phyloP scores from a whole-genome alignment of 129 eudicot genomes.

The Ambrosia artemisiifolia region DNA sequence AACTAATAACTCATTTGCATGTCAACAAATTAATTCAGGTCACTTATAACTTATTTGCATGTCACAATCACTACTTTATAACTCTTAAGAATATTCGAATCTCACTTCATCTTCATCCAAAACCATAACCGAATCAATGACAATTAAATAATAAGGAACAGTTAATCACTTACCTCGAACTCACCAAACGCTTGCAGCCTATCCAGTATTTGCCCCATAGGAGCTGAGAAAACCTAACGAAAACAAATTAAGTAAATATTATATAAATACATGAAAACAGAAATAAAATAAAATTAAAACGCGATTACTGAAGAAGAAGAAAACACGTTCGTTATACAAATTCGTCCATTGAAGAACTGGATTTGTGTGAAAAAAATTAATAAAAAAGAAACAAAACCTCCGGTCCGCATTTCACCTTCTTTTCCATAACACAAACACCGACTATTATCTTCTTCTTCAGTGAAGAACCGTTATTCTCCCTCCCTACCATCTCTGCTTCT shows the following conservation, averaged over 20 bases:
- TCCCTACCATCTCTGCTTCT: conserved; percentile 23
- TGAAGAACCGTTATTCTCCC: neutral
- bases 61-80: conserved; percentile 26
- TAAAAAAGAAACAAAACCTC: conserved; percentile 68
- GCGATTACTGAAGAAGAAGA: neutral
- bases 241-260: conserved; percentile 4
- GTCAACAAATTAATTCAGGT: too few species aligned
- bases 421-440: conserved; percentile 99
- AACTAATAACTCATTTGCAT: conserved; percentile 11
- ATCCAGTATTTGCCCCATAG: conserved; percentile 88
- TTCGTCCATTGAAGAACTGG: conserved; percentile 23
- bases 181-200: conserved; percentile 87
- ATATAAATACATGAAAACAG: conserved; percentile 5
- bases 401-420: conserved; percentile 99
- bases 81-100: conserved; percentile 27
- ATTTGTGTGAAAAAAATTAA: conserved; percentile 11
- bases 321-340: too few species aligned
- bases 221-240: conserved; percentile 75
- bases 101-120: conserved; percentile 17
- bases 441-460: conserved; percentile 46
- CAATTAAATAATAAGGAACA: neutral
- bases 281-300: neutral
- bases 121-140: conserved; percentile 23
- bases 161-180: conserved; percentile 54
- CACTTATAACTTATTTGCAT: conserved; percentile 13